A percentile compares a stretch with the other conserved stretches of the same genome.
Evolutionary conservation across 1,139 yeast genomes (phyloP).

Genomic region (Sugiyamaella novakii): DNA sequence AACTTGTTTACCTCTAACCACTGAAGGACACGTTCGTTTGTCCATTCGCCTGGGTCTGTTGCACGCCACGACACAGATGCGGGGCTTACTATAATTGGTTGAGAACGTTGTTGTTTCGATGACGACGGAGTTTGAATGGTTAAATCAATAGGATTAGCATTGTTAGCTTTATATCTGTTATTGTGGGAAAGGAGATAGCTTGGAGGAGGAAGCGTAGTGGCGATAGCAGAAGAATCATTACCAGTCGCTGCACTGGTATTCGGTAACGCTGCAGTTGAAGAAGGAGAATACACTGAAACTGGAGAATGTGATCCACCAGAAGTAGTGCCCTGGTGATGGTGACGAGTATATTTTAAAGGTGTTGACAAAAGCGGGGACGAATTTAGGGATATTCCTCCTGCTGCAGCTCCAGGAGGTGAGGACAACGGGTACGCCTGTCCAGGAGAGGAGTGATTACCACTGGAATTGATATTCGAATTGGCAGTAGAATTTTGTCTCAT

Average conservation of each 20-base stretch:
- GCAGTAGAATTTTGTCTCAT: too few species aligned
- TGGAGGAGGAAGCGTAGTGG: neutral
- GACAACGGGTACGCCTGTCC: neutral
- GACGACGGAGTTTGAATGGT: slow-evolving; percentile 11
- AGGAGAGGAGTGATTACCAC: neutral
- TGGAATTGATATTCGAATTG: neutral
- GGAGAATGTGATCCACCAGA: slow-evolving; percentile 6
- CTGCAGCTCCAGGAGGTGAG: slow-evolving; percentile 8
- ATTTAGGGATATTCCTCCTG: slow-evolving; percentile 4
- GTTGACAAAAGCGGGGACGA: slow-evolving; percentile 25
- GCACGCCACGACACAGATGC: slow-evolving; percentile 37
- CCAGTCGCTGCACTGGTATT: slow-evolving; percentile 1
- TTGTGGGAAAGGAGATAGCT: neutral
- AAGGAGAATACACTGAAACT: slow-evolving; percentile 7
- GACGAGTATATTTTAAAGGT: slow-evolving; percentile 22
- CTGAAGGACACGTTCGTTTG: slow-evolving; percentile 58
- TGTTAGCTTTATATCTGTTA: slow-evolving; percentile 1
- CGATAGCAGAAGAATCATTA: neutral
- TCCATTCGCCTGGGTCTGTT: slow-evolving; percentile 59
- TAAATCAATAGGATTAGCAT: neutral
- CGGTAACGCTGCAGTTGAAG: slow-evolving; percentile 17
- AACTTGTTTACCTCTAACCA: slow-evolving; percentile 74
- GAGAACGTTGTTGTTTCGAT: slow-evolving; percentile 1
- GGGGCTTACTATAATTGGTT: slow-evolving; percentile 20
- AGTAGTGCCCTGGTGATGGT: slow-evolving; percentile 4